These are phyloP conservation scores for Phytophthora chlamydospora DNA, from an alignment of 352 stramenopile genomes.

Conservation along the genomic window DNA sequence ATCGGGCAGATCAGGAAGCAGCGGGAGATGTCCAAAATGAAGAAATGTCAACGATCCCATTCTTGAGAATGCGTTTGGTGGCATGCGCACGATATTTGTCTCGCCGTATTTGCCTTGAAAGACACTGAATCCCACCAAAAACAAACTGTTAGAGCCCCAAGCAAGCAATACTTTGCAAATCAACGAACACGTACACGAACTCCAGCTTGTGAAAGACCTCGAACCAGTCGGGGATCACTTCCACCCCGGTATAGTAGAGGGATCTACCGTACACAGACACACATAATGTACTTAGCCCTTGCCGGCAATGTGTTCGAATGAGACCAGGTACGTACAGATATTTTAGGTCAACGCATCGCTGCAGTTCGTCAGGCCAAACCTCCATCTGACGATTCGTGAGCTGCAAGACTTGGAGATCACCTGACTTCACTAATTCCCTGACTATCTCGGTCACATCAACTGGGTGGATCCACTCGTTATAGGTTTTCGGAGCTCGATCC, in stretches of 20 bases:
- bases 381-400: conserved; percentile 32
- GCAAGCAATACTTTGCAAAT: background rate
- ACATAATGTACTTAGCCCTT: no score
- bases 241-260: conserved; percentile 26
- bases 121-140: background rate
- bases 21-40: conserved; percentile 27
- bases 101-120: conserved; percentile 17
- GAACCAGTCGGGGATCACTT: conserved; percentile 26
- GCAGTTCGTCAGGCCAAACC: conserved; percentile 28
- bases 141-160: conserved; percentile 12
- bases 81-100: conserved; percentile 6
- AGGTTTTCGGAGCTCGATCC: conserved; percentile 20
- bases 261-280: no score
- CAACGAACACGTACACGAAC: conserved; percentile 27
- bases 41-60: conserved; percentile 36
- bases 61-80: conserved; percentile 2
- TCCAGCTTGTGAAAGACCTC: conserved; percentile 27
- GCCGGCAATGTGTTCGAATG: no score
- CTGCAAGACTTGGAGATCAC: conserved; percentile 25
- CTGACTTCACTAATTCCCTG: conserved; percentile 20
- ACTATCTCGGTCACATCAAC: conserved; percentile 22
- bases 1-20: conserved; percentile 15
- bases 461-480: conserved; percentile 19
- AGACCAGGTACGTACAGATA: no score
- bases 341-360: conserved; percentile 5